phyloP scores from a whole-genome alignment of 495 filamentous ascomycete species.

The Parachaetomium inaequale region DNA sequence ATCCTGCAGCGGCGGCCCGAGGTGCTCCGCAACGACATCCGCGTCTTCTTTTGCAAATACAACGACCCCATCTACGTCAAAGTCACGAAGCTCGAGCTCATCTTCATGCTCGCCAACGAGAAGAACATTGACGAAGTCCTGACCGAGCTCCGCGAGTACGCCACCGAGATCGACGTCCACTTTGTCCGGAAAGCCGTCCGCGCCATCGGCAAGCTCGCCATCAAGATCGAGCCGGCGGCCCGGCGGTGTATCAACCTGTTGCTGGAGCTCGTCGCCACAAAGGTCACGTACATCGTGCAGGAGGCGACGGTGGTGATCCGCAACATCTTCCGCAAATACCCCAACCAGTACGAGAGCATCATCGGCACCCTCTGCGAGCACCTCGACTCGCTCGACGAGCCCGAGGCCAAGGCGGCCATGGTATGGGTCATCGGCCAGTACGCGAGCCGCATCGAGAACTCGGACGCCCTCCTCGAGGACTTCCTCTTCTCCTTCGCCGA shows the following conservation, averaged over 20 bases:
- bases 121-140: constrained; percentile 95
- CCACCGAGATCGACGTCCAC: constrained; percentile 97
- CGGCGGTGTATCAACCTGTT: constrained; percentile 87
- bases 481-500: constrained; percentile 92
- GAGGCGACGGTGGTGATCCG: constrained; percentile 99
- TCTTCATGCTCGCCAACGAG: constrained; percentile 97
- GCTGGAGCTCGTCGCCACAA: constrained; percentile 92
- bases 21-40: constrained; percentile 91
- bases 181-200: constrained; percentile 97
- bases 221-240: constrained; percentile 96
- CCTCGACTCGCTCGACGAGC: constrained; percentile 93
- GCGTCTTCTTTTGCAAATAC: constrained; percentile 99
- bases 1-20: constrained; percentile 93
- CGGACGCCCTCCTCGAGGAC: constrained; percentile 87
- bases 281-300: constrained; percentile 99
- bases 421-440: constrained; percentile 99
- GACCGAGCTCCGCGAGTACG: constrained; percentile 94
- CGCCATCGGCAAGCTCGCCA: constrained; percentile 95
- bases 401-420: constrained; percentile 99
- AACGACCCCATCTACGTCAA: constrained; percentile 99
- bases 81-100: constrained; percentile 96
- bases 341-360: constrained; percentile 96
- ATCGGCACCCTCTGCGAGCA: constrained; percentile 94
- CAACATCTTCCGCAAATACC: constrained; percentile 99
- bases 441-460: constrained; percentile 93